Percentiles rank a stretch among this genome's conserved stretches.
These are phyloP conservation scores for Setaria viridis DNA, from an alignment of 202 grass and related monocot species.

Conservation along the genomic window DNA sequence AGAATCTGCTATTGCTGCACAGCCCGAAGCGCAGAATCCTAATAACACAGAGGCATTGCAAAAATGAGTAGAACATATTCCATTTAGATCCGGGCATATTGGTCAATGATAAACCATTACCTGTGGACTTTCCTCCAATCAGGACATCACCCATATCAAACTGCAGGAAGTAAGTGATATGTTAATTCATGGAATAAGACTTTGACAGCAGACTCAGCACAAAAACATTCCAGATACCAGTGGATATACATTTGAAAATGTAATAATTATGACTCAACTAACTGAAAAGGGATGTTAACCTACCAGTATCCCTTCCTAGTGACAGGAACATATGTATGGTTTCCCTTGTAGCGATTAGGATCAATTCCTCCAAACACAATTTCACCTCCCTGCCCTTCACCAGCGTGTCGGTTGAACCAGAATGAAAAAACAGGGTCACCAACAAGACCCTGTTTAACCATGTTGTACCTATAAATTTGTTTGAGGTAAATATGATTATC, in stretches of 20 bases:
- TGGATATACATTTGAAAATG: not conserved
- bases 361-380: conserved; percentile 93
- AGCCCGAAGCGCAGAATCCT: conserved; percentile 67
- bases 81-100: conserved; percentile 1
- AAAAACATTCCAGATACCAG: not conserved
- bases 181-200: conserved; percentile 27
- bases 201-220: conserved; percentile 4
- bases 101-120: conserved; percentile 18
- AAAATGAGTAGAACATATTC: conserved; percentile 25
- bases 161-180: conserved; percentile 55
- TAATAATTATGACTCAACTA: not conserved
- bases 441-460: conserved; percentile 74
- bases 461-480: conserved; percentile 76
- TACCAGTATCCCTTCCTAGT: conserved; percentile 91
- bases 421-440: conserved; percentile 80
- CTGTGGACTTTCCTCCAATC: conserved; percentile 65
- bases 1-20: conserved; percentile 76
- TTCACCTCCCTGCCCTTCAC: conserved; percentile 79
- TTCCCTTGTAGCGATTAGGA: conserved; percentile 69
- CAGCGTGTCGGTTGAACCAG: conserved; percentile 83
- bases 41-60: conserved; percentile 30
- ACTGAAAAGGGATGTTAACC: conserved; percentile 50
- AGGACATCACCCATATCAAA: conserved; percentile 85
- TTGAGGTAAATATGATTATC: conserved; percentile 2
- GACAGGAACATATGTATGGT: conserved; percentile 74